Conservation (phyloP, 2,329 filamentous ascomycete species). For the Zarea fungicola region DNA sequence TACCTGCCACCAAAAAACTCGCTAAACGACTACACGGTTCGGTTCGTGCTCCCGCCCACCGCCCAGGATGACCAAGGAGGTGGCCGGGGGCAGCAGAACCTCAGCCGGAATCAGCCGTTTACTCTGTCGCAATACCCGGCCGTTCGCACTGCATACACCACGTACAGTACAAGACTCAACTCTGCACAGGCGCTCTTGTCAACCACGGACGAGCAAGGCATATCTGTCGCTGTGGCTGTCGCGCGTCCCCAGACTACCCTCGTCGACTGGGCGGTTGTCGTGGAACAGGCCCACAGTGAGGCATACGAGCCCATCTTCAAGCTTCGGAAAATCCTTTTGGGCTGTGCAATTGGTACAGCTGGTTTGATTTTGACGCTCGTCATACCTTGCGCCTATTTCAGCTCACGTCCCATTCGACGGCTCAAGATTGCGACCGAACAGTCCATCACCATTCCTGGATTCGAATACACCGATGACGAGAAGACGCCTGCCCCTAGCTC, state of each 20-base stretch:
- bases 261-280: constrained; percentile 76
- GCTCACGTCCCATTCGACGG: constrained; percentile 72
- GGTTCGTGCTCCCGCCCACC: constrained; percentile 56
- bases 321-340: constrained; percentile 74
- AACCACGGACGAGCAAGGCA: constrained; percentile 66
- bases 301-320: constrained; percentile 70
- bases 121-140: constrained; percentile 57
- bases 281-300: constrained; percentile 71
- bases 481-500: constrained; percentile 38
- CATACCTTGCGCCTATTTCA: constrained; percentile 74
- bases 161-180: constrained; percentile 44
- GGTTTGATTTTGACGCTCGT: constrained; percentile 67
- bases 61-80: constrained; percentile 33
- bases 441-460: constrained; percentile 62
- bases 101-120: constrained; percentile 48
- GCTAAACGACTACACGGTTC: constrained; percentile 43
- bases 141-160: constrained; percentile 54
- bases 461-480: constrained; percentile 42
- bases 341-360: constrained; percentile 78
- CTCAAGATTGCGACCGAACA: constrained; percentile 71
- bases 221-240: constrained; percentile 72
- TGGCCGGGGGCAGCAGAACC: constrained; percentile 39
- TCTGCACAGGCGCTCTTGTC: constrained; percentile 65
- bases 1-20: constrained; percentile 32
- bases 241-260: constrained; percentile 62